Conservation (phyloP, 2,329 filamentous ascomycete genomes). For the Penicillium polonicum region DNA sequence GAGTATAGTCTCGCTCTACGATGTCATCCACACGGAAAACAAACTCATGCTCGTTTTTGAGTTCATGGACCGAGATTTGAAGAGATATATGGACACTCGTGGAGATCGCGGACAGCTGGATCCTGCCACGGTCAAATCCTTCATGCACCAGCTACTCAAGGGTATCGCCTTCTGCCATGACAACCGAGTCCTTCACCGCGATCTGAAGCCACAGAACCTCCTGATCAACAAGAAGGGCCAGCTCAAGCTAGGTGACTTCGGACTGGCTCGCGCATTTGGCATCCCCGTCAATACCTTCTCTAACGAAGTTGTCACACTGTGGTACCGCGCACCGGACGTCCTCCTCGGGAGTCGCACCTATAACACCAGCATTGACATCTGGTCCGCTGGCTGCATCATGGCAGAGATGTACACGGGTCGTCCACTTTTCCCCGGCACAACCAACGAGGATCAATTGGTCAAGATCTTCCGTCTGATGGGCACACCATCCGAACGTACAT, state of each 20-base stretch:
- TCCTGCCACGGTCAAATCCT: conserved; percentile 89
- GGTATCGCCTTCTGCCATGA: conserved; percentile 98
- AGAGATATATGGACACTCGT: conserved; percentile 96
- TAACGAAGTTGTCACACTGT: conserved; percentile 95
- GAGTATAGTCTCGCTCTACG: conserved; percentile 94
- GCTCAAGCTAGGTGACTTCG: conserved; percentile 92
- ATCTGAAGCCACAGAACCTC: conserved; percentile 94
- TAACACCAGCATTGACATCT: conserved; percentile 99
- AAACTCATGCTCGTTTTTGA: conserved; percentile 99
- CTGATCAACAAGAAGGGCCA: conserved; percentile 90
- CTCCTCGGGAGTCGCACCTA: conserved; percentile 91
- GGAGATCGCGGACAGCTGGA: conserved; percentile 88
- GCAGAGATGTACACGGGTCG: conserved; percentile 98
- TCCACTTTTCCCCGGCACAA: conserved; percentile 93
- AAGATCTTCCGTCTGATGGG: conserved; percentile 99
- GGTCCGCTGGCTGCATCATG: conserved; percentile 99
- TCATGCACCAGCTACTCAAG: conserved; percentile 96
- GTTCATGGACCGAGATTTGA: conserved; percentile 97
- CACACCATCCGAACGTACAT: conserved; percentile 89
- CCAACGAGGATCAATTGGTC: conserved; percentile 94
- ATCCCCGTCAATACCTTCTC: conserved; percentile 98
- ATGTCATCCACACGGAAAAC: conserved; percentile 99
- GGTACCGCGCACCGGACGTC: conserved; percentile 96
- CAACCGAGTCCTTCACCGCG: conserved; percentile 91
- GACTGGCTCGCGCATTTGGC: conserved; percentile 88